phyloP scores from a whole-genome alignment of 2,329 filamentous ascomycete species.

The Exophiala bonariae region DNA sequence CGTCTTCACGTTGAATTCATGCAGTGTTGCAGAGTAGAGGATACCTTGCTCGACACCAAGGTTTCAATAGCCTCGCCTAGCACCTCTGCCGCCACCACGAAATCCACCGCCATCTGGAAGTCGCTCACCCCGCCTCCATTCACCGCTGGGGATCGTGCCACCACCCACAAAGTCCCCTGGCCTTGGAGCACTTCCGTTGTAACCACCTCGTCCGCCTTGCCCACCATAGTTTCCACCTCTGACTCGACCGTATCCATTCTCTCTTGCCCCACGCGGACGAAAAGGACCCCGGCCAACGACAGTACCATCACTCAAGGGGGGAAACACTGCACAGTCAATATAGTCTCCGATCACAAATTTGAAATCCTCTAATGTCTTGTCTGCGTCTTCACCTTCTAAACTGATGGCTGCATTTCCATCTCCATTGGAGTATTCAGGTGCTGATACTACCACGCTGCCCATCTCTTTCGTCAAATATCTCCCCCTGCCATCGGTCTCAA shows the following conservation, averaged over 20 bases:
- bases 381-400: constrained; percentile 59
- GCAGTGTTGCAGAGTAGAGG: no score
- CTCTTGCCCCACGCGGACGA: constrained; percentile 34
- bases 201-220: constrained; percentile 40
- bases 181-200: constrained; percentile 40
- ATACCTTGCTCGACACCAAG: background rate
- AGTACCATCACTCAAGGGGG: constrained; percentile 71
- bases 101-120: constrained; percentile 43
- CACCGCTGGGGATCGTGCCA: constrained; percentile 42
- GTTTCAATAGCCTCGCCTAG: constrained; percentile 18
- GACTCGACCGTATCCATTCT: constrained; percentile 47
- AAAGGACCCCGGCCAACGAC: constrained; percentile 47
- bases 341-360: constrained; percentile 89
- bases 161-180: constrained; percentile 36
- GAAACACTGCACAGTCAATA: constrained; percentile 77
- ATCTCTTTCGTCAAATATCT: constrained; percentile 78
- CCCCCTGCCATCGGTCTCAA: constrained; percentile 41
- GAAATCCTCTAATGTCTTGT: constrained; percentile 73
- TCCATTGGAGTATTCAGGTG: constrained; percentile 43
- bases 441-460: constrained; percentile 72
- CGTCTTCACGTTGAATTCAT: no score
- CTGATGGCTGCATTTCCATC: constrained; percentile 36
- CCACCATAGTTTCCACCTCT: constrained; percentile 38
- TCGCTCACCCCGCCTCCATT: constrained; percentile 52
- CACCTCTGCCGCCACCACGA: constrained; percentile 31